Evolutionary conservation across 2,329 filamentous ascomycete genomes (phyloP).

Genomic region (Bimuria novae-zelandiae): DNA sequence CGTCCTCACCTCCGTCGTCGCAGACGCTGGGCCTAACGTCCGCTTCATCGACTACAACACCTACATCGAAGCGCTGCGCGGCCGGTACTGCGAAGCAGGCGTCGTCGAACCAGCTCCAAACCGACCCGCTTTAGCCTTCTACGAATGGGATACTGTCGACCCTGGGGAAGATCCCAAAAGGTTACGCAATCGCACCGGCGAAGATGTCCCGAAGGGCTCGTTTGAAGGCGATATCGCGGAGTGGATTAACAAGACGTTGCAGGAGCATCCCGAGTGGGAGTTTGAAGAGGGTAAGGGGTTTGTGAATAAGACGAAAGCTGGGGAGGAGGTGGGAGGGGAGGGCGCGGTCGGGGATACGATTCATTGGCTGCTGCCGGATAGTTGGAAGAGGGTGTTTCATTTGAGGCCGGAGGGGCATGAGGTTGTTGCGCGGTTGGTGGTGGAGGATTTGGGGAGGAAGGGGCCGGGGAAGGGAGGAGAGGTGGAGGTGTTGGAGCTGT

Average conservation of each 20-base stretch:
- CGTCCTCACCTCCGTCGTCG: constrained; percentile 21
- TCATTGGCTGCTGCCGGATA: constrained; percentile 37
- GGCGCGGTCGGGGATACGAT: constrained; percentile 28
- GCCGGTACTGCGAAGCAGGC: constrained; percentile 35
- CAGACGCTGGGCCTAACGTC: constrained; percentile 21
- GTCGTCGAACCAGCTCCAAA: constrained; percentile 34
- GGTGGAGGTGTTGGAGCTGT: constrained; percentile 14
- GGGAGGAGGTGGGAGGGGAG: constrained; percentile 6
- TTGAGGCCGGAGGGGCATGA: constrained; percentile 29
- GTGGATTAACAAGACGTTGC: constrained; percentile 28
- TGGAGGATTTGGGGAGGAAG: constrained; percentile 23
- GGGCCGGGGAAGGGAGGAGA: neutral
- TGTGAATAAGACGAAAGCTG: constrained; percentile 22
- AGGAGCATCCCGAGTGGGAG: constrained; percentile 32
- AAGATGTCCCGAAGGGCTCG: constrained; percentile 26
- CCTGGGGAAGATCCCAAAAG: constrained; percentile 24
- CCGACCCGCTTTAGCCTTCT: constrained; percentile 31
- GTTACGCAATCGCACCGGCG: constrained; percentile 26
- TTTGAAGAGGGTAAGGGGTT: constrained; percentile 31
- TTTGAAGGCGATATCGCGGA: constrained; percentile 33
- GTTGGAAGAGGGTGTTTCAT: constrained; percentile 39
- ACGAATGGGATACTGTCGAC: constrained; percentile 39
- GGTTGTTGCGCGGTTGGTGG: constrained; percentile 27
- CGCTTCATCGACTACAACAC: constrained; percentile 34
- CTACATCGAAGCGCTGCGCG: constrained; percentile 16